Evolutionary conservation across 2,329 filamentous ascomycete species (phyloP).

Genomic region (Didymella sp.): DNA sequence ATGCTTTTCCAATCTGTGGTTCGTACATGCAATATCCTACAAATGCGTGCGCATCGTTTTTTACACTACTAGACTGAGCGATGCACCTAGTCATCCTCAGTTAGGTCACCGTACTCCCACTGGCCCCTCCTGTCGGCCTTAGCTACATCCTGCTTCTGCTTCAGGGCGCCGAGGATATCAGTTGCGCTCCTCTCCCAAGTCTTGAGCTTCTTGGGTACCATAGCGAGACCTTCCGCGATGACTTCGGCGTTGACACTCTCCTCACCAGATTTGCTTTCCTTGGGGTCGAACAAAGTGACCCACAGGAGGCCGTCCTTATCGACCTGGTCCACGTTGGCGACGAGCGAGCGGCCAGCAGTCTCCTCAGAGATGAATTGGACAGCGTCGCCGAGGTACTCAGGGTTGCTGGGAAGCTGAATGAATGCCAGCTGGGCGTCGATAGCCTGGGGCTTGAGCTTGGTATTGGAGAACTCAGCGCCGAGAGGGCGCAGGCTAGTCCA

Average conservation of each 20-base stretch:
- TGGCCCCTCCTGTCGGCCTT: slow-evolving; percentile 83
- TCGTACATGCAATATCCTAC: slow-evolving; percentile 19
- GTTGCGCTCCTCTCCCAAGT: slow-evolving; percentile 83
- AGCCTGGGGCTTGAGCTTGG: slow-evolving; percentile 84
- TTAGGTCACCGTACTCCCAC: slow-evolving; percentile 98
- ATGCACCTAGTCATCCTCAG: slow-evolving; percentile 60
- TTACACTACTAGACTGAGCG: slow-evolving; percentile 12
- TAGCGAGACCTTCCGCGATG: slow-evolving; percentile 80
- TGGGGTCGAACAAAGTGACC: slow-evolving; percentile 86
- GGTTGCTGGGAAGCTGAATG: slow-evolving; percentile 81
- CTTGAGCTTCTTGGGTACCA: slow-evolving; percentile 92
- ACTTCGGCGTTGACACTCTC: slow-evolving; percentile 92
- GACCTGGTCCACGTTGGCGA: slow-evolving; percentile 88
- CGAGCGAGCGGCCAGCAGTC: slow-evolving; percentile 77
- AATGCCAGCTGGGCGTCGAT: slow-evolving; percentile 86
- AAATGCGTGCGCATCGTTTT: slow-evolving; percentile 2
- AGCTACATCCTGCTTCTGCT: slow-evolving; percentile 76
- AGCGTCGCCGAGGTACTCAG: slow-evolving; percentile 80
- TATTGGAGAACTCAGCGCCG: slow-evolving; percentile 76
- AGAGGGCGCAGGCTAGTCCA: slow-evolving; percentile 87
- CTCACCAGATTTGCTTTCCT: slow-evolving; percentile 65
- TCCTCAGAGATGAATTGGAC: slow-evolving; percentile 76
- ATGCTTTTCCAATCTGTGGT: slow-evolving; percentile 10
- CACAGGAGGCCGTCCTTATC: slow-evolving; percentile 82
- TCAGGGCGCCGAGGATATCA: slow-evolving; percentile 74